Evolutionary conservation across 345 rosid genomes (phyloP).

Genomic region (Hevea brasiliensis): DNA sequence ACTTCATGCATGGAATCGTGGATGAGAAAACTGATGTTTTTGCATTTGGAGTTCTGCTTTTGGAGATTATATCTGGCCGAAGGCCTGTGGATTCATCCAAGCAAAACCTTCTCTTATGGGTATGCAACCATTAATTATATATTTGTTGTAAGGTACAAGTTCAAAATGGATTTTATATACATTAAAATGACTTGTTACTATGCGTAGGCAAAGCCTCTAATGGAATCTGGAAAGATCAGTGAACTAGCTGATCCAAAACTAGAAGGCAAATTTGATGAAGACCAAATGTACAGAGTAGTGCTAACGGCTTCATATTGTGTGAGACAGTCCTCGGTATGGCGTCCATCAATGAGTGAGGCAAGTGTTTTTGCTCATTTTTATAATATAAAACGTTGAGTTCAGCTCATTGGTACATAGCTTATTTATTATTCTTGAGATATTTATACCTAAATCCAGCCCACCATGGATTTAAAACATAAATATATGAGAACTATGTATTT

Average conservation of each 20-base stretch:
- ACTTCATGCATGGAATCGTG: constrained; percentile 90
- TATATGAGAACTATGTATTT: too few species aligned
- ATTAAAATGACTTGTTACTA: background rate
- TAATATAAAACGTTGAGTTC: too few species aligned
- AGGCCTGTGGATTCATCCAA: constrained; percentile 73
- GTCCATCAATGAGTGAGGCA: constrained; percentile 79
- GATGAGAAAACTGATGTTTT: constrained; percentile 93
- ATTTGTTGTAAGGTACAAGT: background rate
- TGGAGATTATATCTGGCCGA: constrained; percentile 80
- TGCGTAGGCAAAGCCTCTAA: constrained; percentile 72
- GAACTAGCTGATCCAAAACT: constrained; percentile 67
- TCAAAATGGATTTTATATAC: too few species aligned
- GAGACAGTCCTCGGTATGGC: constrained; percentile 70
- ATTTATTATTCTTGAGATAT: background rate
- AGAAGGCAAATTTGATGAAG: constrained; percentile 54
- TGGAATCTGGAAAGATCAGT: constrained; percentile 64
- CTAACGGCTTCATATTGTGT: constrained; percentile 77
- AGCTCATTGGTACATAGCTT: too few species aligned
- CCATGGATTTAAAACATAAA: too few species aligned
- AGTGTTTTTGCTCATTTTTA: too few species aligned
- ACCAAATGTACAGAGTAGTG: constrained; percentile 61
- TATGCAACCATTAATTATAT: constrained; percentile 22
- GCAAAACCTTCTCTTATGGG: constrained; percentile 86
- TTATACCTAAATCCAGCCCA: too few species aligned
- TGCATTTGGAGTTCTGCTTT: constrained; percentile 80